Conservation (phyloP, 768 basidiomycete species). For the Termitomyces sp. region DNA sequence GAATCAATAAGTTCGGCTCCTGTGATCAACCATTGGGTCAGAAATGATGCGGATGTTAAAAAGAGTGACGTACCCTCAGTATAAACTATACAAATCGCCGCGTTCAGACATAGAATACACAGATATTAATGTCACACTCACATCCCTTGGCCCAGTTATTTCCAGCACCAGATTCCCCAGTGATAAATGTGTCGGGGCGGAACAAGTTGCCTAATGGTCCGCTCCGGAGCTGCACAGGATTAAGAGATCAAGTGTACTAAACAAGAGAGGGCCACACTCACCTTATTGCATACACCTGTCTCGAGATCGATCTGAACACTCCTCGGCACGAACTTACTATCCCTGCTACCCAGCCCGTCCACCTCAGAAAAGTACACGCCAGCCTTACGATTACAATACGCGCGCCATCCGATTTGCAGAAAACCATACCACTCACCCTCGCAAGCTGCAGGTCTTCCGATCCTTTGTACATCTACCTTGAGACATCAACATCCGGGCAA, state of each 20-base stretch:
- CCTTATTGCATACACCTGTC: slow-evolving; percentile 75
- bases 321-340: slow-evolving; percentile 80
- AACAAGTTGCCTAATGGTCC: slow-evolving; percentile 73
- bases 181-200: slow-evolving; percentile 81
- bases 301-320: slow-evolving; percentile 91
- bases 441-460: slow-evolving; percentile 69
- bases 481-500: slow-evolving; percentile 2
- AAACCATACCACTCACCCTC: slow-evolving; percentile 40
- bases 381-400: slow-evolving; percentile 34
- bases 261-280: slow-evolving; percentile 26
- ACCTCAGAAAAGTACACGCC: slow-evolving; percentile 82
- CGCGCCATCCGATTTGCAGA: neutral
- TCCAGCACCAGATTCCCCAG: slow-evolving; percentile 59
- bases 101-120: slow-evolving; percentile 1
- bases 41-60: neutral
- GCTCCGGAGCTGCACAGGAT: slow-evolving; percentile 45
- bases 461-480: slow-evolving; percentile 57
- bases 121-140: slow-evolving; percentile 27
- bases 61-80: slow-evolving; percentile 61
- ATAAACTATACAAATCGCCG: slow-evolving; percentile 46
- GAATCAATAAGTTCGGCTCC: slow-evolving; percentile 89
- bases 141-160: slow-evolving; percentile 98
- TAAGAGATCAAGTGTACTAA: neutral
- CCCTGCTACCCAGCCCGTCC: slow-evolving; percentile 35
- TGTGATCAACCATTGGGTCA: slow-evolving; percentile 16